These are phyloP conservation scores for Aspergillus ustus DNA, from an alignment of 2,329 filamentous ascomycete species.

Conservation along the genomic window DNA sequence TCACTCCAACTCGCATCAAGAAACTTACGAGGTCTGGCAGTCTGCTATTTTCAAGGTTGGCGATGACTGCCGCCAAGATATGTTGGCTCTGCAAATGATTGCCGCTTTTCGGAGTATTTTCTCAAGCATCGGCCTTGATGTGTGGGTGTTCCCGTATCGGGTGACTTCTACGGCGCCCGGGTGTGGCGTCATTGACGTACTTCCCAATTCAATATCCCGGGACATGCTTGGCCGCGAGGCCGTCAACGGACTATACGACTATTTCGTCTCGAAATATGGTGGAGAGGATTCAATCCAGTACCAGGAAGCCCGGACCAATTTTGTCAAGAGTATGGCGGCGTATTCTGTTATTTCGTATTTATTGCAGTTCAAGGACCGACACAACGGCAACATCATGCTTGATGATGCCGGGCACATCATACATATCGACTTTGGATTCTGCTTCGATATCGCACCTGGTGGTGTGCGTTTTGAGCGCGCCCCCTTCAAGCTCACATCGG, in stretches of 20 bases:
- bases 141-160: slow-evolving; percentile 95
- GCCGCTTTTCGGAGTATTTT: slow-evolving; percentile 97
- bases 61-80: slow-evolving; percentile 96
- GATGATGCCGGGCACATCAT: slow-evolving; percentile 96
- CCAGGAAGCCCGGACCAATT: slow-evolving; percentile 93
- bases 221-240: slow-evolving; percentile 98
- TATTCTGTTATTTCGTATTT: slow-evolving; percentile 97
- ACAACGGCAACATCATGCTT: slow-evolving; percentile 99
- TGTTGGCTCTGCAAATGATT: slow-evolving; percentile 96
- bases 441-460: slow-evolving; percentile 96
- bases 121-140: slow-evolving; percentile 89
- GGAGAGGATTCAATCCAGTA: slow-evolving; percentile 94
- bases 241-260: slow-evolving; percentile 97
- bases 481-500: slow-evolving; percentile 94
- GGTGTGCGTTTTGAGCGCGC: slow-evolving; percentile 97
- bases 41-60: slow-evolving; percentile 99
- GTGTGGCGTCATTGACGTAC: slow-evolving; percentile 96
- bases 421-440: slow-evolving; percentile 99
- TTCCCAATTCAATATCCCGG: slow-evolving; percentile 96
- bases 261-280: slow-evolving; percentile 96
- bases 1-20: slow-evolving; percentile 34
- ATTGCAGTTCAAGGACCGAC: slow-evolving; percentile 97
- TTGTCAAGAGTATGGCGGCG: slow-evolving; percentile 98
- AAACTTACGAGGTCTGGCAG: slow-evolving; percentile 94
- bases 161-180: slow-evolving; percentile 97